Percentiles rank a stretch among this genome's conserved stretches.
Evolutionary conservation across 2,329 filamentous ascomycete species (phyloP).

Genomic region (Calonectria honghensis): DNA sequence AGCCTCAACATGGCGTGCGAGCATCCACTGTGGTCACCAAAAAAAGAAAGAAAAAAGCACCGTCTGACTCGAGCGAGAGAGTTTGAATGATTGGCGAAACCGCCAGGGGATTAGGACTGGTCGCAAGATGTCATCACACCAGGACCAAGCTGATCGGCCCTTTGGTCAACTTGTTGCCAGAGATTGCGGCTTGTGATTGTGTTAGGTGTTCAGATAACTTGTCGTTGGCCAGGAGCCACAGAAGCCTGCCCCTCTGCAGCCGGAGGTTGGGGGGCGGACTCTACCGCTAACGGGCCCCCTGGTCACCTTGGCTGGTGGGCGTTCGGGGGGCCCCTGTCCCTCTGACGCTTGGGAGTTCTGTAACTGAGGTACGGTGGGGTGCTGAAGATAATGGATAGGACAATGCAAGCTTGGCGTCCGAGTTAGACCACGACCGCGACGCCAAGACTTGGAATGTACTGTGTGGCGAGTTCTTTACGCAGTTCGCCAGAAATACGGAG

Average conservation of each 20-base stretch:
- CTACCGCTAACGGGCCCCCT: slow-evolving; percentile 27
- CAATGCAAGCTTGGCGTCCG: slow-evolving; percentile 32
- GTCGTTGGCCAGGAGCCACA: slow-evolving; percentile 13
- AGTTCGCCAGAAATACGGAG: neutral
- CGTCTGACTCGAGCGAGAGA: slow-evolving; percentile 18
- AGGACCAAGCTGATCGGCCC: slow-evolving; percentile 1
- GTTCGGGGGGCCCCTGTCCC: slow-evolving; percentile 32
- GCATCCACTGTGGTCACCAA: slow-evolving; percentile 2
- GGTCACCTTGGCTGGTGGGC: slow-evolving; percentile 31
- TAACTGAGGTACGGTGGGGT: slow-evolving; percentile 36
- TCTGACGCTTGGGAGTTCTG: slow-evolving; percentile 35
- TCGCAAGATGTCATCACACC: neutral
- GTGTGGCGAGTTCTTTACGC: slow-evolving; percentile 14
- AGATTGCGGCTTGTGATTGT: slow-evolving; percentile 15
- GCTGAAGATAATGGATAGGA: slow-evolving; percentile 28
- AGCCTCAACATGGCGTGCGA: slow-evolving; percentile 4
- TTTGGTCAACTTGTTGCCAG: neutral
- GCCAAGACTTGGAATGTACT: slow-evolving; percentile 18
- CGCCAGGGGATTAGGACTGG: neutral
- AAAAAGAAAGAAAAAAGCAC: neutral
- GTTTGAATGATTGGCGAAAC: neutral
- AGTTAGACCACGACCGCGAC: slow-evolving; percentile 7
- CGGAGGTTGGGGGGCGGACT: slow-evolving; percentile 18
- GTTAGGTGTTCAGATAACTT: neutral
- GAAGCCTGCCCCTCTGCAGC: slow-evolving; percentile 15